Evolutionary conservation across 1,284 basidiomycete genomes (phyloP).

Genomic region (Veloboletus limbatus): DNA sequence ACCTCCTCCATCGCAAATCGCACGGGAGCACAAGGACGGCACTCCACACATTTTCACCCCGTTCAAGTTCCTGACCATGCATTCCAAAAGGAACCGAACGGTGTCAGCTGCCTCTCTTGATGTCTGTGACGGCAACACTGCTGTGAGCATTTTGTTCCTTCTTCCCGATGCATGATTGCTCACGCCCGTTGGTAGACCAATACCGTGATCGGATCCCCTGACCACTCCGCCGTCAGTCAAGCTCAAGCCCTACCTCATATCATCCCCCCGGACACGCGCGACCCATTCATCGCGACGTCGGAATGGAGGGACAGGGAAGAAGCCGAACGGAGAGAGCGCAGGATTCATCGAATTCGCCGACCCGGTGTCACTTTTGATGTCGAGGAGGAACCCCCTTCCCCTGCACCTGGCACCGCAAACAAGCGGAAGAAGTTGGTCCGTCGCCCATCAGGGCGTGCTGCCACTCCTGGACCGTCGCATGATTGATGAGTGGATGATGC

Average conservation of each 20-base stretch:
- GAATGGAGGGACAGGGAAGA: slow-evolving; percentile 62
- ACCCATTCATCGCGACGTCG: slow-evolving; percentile 58
- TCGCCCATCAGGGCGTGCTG: slow-evolving; percentile 29
- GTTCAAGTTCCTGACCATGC: slow-evolving; percentile 51
- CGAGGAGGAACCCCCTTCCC: slow-evolving; percentile 46
- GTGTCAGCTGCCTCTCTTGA: slow-evolving; percentile 73
- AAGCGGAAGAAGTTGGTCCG: slow-evolving; percentile 32
- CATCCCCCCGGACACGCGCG: slow-evolving; percentile 56
- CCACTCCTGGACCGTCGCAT: slow-evolving; percentile 26
- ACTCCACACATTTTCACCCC: slow-evolving; percentile 54
- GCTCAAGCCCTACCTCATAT: slow-evolving; percentile 45
- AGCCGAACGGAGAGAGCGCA: slow-evolving; percentile 38
- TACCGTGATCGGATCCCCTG: slow-evolving; percentile 70
- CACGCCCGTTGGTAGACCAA: slow-evolving; percentile 44
- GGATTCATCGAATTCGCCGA: slow-evolving; percentile 47
- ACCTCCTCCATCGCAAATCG: slow-evolving; percentile 6
- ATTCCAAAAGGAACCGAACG: slow-evolving; percentile 57
- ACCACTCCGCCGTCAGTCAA: slow-evolving; percentile 63
- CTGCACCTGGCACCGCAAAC: slow-evolving; percentile 23
- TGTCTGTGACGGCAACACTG: slow-evolving; percentile 66
- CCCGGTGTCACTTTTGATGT: slow-evolving; percentile 73
- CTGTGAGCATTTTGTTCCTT: slow-evolving; percentile 44
- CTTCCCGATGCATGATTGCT: slow-evolving; percentile 13
- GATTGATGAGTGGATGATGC: slow-evolving; percentile 10
- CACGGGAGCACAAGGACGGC: slow-evolving; percentile 39